Evolutionary conservation across 2,329 filamentous ascomycete species (phyloP), one percentile per base, ranked within the genome.

Genomic region (Epichloe glyceriae): DNA sequence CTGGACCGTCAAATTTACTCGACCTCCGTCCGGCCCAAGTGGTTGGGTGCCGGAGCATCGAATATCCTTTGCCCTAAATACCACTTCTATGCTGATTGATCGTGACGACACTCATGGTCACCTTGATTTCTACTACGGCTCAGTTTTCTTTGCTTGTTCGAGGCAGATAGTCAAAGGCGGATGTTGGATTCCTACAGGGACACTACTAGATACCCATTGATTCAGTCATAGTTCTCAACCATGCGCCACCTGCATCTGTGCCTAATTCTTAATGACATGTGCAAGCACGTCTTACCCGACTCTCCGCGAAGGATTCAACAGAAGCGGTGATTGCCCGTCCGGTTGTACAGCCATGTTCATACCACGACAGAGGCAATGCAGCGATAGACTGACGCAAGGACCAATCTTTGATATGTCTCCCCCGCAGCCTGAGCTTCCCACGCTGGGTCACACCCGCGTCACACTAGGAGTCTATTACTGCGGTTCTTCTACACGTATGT

Each of bases 171-270:
- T 22, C 20, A 19, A n/a, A 17, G 30, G 33, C 17, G 17, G 14
- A 20, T 35, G 62, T 54, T 44, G 50, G 38, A 40, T 55, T 53
- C 54, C 43, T 49, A 43, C 49, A 30, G n/a, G 19, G 35, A 46
- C 20, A 40, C 37, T 40, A 50, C 30, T 50, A 50, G 48, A 50
- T 50, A 50, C 48, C 48, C 48, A 45, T 40, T 50, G 45, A 50
- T 40, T 39, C 34, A 46, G 20, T 45, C 33, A 45, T 50, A 34
- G 4, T 20, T 43, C 5, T 12, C 33, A 50, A 38, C 33, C 10
- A 39, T 17, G 4, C 15, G 14, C 15, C 17, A 11, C 30, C 30
- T 30, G 3, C 10, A 30, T 30, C 30, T 11, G 30, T 30, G 30
- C 10, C 30, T 11, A 10, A 10, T 30, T 30, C 30, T 10, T 1